Evolutionary conservation across 2,329 filamentous ascomycete species (phyloP), one percentile per base, ranked within the genome.

Genomic region (Fonsecaea monophora): DNA sequence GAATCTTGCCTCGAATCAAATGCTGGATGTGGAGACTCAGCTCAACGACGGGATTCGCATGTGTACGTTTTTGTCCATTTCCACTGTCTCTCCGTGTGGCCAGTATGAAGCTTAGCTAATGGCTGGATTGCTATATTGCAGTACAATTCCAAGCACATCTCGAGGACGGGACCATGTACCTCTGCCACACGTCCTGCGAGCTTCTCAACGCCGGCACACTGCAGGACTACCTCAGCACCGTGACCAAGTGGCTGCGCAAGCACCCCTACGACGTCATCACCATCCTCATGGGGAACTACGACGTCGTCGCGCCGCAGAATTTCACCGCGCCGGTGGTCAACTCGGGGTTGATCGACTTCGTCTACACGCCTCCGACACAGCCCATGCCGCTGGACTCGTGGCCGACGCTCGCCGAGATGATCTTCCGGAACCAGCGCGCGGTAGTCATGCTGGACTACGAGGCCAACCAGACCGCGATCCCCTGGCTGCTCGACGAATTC

Each of bases 211-310:
- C 86, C 1, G 94, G 94, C 0, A 89, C 91, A 7, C 90, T 95
- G 59, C 87, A 89, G 62, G 81, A 86, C 53, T 95, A 92, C 81
- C 87, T 97, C 38, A 82, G 82, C 6, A 83, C 82, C 0, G 90
- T 97, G 12, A 83, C 83, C 40, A 77, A 82, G 53, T 97, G 94
- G 94, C 87, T 97, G 2, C 83, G 85, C 6, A 73, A 75, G 0
- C 88, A 97, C 72, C 93, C 92, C 0, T 94, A 92, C 79, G 94
- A 97, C 71, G 91, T 97, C 1, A 86, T 97, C 32, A 94, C 92
- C 1, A 89, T 97, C 70, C 83, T 97, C 18, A 88, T 97, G 59
- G 92, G 89, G 65, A 97, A 97, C 77, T 89, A 87, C 73, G 91
- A 93, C 79, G 91, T 90, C 75, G 88, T 89, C n/a, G 80, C 82